These are phyloP conservation scores for Trichoderma brevicompactum DNA, from an alignment of 2,329 filamentous ascomycete species.

Conservation along the genomic window DNA sequence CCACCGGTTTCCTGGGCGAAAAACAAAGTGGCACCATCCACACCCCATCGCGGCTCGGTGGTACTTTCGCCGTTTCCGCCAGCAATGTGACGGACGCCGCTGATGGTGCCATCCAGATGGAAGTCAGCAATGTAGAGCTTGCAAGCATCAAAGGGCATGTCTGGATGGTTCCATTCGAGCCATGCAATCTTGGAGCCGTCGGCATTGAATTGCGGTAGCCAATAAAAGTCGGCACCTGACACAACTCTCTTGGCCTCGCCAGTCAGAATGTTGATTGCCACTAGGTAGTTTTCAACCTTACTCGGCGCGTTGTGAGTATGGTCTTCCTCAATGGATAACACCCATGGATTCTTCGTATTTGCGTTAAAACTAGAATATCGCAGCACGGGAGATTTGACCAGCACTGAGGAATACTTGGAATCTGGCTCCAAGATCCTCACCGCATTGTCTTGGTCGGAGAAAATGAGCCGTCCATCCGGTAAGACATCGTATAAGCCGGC, in stretches of 20 bases:
- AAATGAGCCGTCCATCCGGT: constrained; percentile 49
- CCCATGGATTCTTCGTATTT: constrained; percentile 46
- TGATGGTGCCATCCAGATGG: constrained; percentile 40
- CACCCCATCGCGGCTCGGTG: constrained; percentile 56
- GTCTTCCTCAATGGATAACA: constrained; percentile 58
- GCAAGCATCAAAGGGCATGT: constrained; percentile 56
- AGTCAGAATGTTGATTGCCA: constrained; percentile 47
- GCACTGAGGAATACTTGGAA: constrained; percentile 39
- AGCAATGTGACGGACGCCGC: constrained; percentile 44
- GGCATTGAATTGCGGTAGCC: constrained; percentile 53
- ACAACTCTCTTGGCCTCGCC: constrained; percentile 48
- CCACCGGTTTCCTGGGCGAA: constrained; percentile 52
- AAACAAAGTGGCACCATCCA: constrained; percentile 50
- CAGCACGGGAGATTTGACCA: constrained; percentile 43
- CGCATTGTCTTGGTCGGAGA: constrained; percentile 50
- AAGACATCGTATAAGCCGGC: constrained; percentile 50
- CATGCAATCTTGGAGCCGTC: constrained; percentile 54
- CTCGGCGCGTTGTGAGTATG: constrained; percentile 45
- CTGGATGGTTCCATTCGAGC: constrained; percentile 60
- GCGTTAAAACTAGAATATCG: constrained; percentile 54
- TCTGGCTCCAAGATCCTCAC: constrained; percentile 50
- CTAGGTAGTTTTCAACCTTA: constrained; percentile 45
- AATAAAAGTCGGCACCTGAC: constrained; percentile 57
- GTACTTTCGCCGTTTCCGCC: constrained; percentile 50
- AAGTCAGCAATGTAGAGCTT: constrained; percentile 52